Evolutionary conservation across 352 stramenopile genomes (phyloP).

Genomic region (Pythium aristosporum): DNA sequence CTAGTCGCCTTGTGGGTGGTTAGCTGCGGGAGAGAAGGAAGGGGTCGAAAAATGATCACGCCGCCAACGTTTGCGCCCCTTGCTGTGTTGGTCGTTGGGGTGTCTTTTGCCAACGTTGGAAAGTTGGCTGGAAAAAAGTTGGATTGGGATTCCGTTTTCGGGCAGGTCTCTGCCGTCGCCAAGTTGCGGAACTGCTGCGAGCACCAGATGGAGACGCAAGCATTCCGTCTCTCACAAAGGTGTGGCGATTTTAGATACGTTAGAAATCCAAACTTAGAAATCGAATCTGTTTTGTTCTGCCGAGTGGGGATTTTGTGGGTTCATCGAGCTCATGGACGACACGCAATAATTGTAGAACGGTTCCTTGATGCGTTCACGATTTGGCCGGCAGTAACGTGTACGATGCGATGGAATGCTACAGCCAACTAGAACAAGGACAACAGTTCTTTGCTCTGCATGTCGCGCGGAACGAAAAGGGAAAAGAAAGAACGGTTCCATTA

Average conservation of each 20-base stretch:
- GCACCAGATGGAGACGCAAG: background rate
- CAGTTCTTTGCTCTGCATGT: no score
- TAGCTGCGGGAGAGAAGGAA: no score
- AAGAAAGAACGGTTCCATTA: background rate
- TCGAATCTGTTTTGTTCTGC: no score
- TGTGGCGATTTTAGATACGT: slow-evolving; percentile 1
- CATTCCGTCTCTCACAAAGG: slow-evolving; percentile 14
- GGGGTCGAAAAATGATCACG: background rate
- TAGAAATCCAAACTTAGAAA: slow-evolving; percentile 1
- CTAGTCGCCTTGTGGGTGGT: slow-evolving; percentile 15
- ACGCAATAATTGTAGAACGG: no score
- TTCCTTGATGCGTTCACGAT: background rate
- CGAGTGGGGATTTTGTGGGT: no score
- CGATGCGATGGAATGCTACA: no score
- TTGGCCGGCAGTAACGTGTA: no score
- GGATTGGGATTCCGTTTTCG: slow-evolving; percentile 2
- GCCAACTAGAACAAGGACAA: no score
- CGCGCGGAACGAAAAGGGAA: background rate
- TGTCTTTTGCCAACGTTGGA: slow-evolving; percentile 15
- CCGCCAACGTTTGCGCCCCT: background rate
- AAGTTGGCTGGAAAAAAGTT: slow-evolving; percentile 31
- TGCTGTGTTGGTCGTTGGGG: background rate
- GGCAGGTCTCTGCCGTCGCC: background rate
- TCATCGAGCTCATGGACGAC: no score
- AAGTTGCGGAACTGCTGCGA: background rate